These are phyloP conservation scores for Boletellus ananiceps DNA, from an alignment of 768 basidiomycete genomes.

Conservation along the genomic window DNA sequence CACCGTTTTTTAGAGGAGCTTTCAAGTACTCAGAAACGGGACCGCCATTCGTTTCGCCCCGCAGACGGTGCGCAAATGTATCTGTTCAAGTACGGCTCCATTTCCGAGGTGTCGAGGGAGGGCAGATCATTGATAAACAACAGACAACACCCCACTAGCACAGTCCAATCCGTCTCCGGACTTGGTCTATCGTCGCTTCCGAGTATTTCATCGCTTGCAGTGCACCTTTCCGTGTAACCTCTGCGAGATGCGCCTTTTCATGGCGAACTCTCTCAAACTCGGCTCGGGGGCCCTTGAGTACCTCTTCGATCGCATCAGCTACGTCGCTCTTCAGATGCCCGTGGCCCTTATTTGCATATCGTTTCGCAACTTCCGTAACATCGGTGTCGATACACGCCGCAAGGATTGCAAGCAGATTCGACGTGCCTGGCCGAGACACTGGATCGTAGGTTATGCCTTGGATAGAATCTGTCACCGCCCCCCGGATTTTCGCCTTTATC, in stretches of 20 bases:
- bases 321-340: constrained; percentile 72
- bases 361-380: constrained; percentile 40
- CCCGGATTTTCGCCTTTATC: constrained; percentile 68
- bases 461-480: constrained; percentile 83
- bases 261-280: constrained; percentile 62
- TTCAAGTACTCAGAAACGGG: constrained; percentile 66
- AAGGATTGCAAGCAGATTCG: constrained; percentile 78
- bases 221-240: constrained; percentile 63
- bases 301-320: constrained; percentile 63
- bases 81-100: too few species aligned
- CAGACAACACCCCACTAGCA: constrained; percentile 21
- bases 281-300: constrained; percentile 59
- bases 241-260: constrained; percentile 56
- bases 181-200: constrained; percentile 56
- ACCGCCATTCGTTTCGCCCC: too few species aligned
- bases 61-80: constrained; percentile 36
- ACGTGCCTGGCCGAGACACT: constrained; percentile 68
- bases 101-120: too few species aligned
- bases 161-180: constrained; percentile 65
- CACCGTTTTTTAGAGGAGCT: constrained; percentile 74
- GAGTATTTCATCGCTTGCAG: constrained; percentile 60
- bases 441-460: constrained; percentile 79
- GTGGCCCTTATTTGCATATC: constrained; percentile 55
- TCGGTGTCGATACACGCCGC: constrained; percentile 61
- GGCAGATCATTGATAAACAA: constrained; percentile 10